Percentiles rank a stretch among this genome's conserved stretches.
Conservation (phyloP, 1,284 basidiomycete genomes). For the Coriolopsis trogii region DNA sequence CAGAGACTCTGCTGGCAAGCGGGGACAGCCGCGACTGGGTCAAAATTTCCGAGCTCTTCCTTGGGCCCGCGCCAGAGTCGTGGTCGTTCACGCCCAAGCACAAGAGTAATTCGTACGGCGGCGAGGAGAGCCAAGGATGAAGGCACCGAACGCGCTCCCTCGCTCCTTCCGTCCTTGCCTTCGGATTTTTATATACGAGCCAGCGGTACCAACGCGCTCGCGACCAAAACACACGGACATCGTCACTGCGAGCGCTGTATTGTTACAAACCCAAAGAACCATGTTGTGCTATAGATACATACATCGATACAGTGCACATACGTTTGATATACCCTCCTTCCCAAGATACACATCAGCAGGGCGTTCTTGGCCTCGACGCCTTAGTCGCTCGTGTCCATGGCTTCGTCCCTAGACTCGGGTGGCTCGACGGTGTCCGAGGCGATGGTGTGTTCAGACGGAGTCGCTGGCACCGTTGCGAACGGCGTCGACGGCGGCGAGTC, state of each 20-base stretch:
- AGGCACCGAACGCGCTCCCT: too few species aligned
- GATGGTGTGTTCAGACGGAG: conserved; percentile 28
- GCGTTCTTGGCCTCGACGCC: neutral
- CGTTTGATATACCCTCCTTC: too few species aligned
- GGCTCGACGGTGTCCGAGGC: conserved; percentile 26
- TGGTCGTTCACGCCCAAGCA: conserved; percentile 78
- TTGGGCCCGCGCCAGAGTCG: conserved; percentile 68
- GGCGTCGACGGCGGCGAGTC: conserved; percentile 35
- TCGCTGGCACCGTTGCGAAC: conserved; percentile 6
- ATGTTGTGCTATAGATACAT: conserved; percentile 17
- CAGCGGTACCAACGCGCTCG: neutral
- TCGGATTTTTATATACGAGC: neutral
- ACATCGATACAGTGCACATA: neutral
- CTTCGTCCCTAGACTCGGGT: conserved; percentile 24
- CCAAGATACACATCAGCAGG: too few species aligned
- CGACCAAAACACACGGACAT: neutral
- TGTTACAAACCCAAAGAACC: neutral
- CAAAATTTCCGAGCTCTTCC: conserved; percentile 93
- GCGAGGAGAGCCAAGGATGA: conserved; percentile 54
- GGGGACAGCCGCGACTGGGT: conserved; percentile 91
- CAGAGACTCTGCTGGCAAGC: conserved; percentile 86
- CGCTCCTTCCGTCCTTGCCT: too few species aligned
- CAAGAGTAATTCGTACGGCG: conserved; percentile 66
- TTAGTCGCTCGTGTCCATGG: conserved; percentile 23
- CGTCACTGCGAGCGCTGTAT: neutral